These are phyloP conservation scores for Podaxis sp. DNA, from an alignment of 768 basidiomycete species.

Conservation along the genomic window DNA sequence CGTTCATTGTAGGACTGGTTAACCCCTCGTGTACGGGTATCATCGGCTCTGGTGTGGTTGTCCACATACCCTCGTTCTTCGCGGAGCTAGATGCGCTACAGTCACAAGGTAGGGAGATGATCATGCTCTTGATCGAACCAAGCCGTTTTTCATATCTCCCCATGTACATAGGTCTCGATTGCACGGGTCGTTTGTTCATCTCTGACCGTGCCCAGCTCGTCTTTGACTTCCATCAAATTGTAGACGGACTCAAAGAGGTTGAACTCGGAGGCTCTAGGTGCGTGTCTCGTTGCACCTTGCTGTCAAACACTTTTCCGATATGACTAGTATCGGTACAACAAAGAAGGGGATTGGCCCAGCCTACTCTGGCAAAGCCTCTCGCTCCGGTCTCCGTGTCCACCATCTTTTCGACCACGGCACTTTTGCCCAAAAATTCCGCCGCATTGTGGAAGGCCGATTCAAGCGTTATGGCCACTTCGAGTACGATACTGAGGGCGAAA, in stretches of 20 bases:
- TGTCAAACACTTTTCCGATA: conserved; percentile 6
- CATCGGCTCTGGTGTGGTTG: conserved; percentile 94
- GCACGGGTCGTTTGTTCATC: conserved; percentile 79
- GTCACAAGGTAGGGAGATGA: conserved; percentile 58
- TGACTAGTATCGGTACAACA: conserved; percentile 87
- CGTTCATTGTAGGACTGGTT: conserved; percentile 56
- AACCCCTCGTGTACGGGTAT: conserved; percentile 82
- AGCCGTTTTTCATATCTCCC: background rate
- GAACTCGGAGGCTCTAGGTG: conserved; percentile 89
- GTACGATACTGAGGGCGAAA: conserved; percentile 97
- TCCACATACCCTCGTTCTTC: conserved; percentile 95
- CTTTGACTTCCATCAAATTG: conserved; percentile 99
- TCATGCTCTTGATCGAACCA: background rate
- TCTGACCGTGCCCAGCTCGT: conserved; percentile 97
- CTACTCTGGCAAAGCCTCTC: conserved; percentile 95
- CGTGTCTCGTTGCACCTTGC: background rate
- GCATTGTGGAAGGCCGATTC: conserved; percentile 92
- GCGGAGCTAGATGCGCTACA: conserved; percentile 84
- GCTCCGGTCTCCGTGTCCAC: conserved; percentile 93
- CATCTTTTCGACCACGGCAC: conserved; percentile 86
- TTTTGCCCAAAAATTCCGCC: conserved; percentile 91
- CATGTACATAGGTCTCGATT: conserved; percentile 65
- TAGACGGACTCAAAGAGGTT: conserved; percentile 96
- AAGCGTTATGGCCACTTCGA: conserved; percentile 98
- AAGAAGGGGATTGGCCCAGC: conserved; percentile 98